These are phyloP conservation scores for Starmerella sirachaensis DNA, from an alignment of 805 yeast genomes.

Conservation along the genomic window DNA sequence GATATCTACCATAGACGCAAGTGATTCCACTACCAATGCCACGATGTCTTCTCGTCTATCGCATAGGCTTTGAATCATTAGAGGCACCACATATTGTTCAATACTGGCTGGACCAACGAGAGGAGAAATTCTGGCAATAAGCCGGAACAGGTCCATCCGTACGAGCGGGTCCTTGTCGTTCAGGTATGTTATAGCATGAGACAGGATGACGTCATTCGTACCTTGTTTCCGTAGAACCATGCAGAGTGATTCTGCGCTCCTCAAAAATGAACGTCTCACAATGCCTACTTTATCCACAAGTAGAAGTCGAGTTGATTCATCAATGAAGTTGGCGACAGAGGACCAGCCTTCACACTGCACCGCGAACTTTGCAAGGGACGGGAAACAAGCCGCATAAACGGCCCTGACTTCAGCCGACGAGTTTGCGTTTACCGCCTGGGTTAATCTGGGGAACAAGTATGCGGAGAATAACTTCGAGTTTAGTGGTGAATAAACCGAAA, in stretches of 20 bases:
- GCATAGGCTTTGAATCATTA: slow-evolving; percentile 66
- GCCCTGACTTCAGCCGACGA: slow-evolving; percentile 43
- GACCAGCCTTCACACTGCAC: slow-evolving; percentile 27
- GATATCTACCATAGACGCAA: slow-evolving; percentile 43
- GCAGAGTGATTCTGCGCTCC: slow-evolving; percentile 65
- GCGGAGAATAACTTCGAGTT: slow-evolving; percentile 72
- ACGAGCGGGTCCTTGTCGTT: slow-evolving; percentile 65
- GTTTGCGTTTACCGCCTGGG: slow-evolving; percentile 30
- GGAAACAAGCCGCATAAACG: slow-evolving; percentile 60
- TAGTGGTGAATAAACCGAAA: slow-evolving; percentile 55
- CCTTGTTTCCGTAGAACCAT: slow-evolving; percentile 74
- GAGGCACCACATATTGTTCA: slow-evolving; percentile 79
- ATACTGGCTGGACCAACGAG: slow-evolving; percentile 70
- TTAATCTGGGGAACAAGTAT: slow-evolving; percentile 62
- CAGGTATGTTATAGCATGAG: slow-evolving; percentile 82
- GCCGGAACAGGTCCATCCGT: slow-evolving; percentile 56
- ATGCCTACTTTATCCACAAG: slow-evolving; percentile 56
- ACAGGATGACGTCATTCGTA: slow-evolving; percentile 75
- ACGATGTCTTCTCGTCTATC: slow-evolving; percentile 72
- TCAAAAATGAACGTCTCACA: slow-evolving; percentile 59
- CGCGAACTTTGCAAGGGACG: slow-evolving; percentile 56
- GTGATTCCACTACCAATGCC: slow-evolving; percentile 49
- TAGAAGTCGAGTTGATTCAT: slow-evolving; percentile 48
- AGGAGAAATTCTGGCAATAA: slow-evolving; percentile 62
- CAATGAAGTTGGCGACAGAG: slow-evolving; percentile 39